Percentiles rank a stretch among this genome's conserved stretches.
These are phyloP conservation scores for Tolypocladium inflatum DNA, from an alignment of 2,329 filamentous ascomycete species.

Conservation along the genomic window DNA sequence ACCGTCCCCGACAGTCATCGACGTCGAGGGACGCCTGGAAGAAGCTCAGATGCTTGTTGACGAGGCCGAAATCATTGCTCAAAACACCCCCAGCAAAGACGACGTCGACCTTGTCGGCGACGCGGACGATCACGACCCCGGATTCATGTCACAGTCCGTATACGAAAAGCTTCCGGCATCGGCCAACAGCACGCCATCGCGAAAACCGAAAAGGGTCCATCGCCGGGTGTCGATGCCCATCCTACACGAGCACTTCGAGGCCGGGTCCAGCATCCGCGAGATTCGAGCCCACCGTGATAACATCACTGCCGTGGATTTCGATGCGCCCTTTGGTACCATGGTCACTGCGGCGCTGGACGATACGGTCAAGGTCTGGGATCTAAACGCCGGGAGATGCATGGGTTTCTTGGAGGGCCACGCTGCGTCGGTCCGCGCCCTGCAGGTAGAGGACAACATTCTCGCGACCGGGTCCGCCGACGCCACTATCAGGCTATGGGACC, in stretches of 20 bases:
- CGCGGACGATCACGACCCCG: slow-evolving; percentile 36
- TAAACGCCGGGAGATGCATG: slow-evolving; percentile 87
- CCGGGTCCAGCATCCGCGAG: slow-evolving; percentile 80
- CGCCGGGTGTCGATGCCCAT: slow-evolving; percentile 84
- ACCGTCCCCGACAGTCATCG: slow-evolving; percentile 42
- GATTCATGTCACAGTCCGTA: slow-evolving; percentile 96
- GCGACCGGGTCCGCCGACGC: slow-evolving; percentile 93
- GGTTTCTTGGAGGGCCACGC: slow-evolving; percentile 88
- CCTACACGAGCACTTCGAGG: slow-evolving; percentile 87
- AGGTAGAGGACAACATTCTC: slow-evolving; percentile 92
- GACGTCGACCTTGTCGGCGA: slow-evolving; percentile 44
- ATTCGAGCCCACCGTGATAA: slow-evolving; percentile 80
- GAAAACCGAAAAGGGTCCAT: slow-evolving; percentile 42
- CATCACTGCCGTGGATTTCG: slow-evolving; percentile 89
- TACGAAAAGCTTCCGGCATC: slow-evolving; percentile 78
- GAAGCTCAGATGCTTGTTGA: slow-evolving; percentile 50
- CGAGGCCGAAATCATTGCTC: slow-evolving; percentile 46
- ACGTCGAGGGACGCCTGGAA: slow-evolving; percentile 52
- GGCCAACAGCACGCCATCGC: slow-evolving; percentile 35
- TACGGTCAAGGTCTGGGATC: slow-evolving; percentile 89
- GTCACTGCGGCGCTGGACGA: slow-evolving; percentile 90
- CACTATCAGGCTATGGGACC: slow-evolving; percentile 88
- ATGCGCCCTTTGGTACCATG: slow-evolving; percentile 93
- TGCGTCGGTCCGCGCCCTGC: slow-evolving; percentile 82
- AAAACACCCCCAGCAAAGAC: slow-evolving; percentile 40